Evolutionary conservation across 371 early-diverging fungal species (phyloP).

Genomic region (Choanephora cucurbitarum): DNA sequence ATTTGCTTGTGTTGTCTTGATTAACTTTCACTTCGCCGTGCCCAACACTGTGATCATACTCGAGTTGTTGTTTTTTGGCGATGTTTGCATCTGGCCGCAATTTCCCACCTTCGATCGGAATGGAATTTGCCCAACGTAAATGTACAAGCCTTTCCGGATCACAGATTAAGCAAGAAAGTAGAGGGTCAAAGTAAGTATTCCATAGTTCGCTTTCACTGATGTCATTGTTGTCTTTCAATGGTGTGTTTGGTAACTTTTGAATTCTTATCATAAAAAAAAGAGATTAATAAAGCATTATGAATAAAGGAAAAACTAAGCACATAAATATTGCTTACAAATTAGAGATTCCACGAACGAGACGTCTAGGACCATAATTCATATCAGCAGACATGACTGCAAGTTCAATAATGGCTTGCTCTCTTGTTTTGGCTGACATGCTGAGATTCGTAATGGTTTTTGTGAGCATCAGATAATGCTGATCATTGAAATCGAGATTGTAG

Average conservation of each 20-base stretch:
- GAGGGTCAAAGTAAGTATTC: constrained; percentile 37
- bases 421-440: constrained; percentile 4
- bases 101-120: constrained; percentile 28
- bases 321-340: constrained; percentile 26
- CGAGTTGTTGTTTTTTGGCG: constrained; percentile 22
- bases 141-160: constrained; percentile 30
- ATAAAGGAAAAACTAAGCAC: too few species aligned
- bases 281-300: too few species aligned
- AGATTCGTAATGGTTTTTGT: constrained; percentile 7
- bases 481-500: constrained; percentile 7
- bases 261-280: too few species aligned
- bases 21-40: constrained; percentile 16
- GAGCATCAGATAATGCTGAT: constrained; percentile 7
- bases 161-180: constrained; percentile 27
- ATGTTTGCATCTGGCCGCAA: constrained; percentile 31
- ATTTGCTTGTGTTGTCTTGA: constrained; percentile 14
- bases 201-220: constrained; percentile 37
- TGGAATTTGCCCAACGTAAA: constrained; percentile 31
- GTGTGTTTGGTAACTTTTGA: constrained; percentile 17
- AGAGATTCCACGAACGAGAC: constrained; percentile 17
- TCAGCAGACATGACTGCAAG: constrained; percentile 21
- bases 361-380: constrained; percentile 22
- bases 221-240: constrained; percentile 21
- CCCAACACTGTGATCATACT: constrained; percentile 19
- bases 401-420: constrained; percentile 12